phyloP scores from a whole-genome alignment of 805 yeast species.

The Hyphopichia homilentoma region DNA sequence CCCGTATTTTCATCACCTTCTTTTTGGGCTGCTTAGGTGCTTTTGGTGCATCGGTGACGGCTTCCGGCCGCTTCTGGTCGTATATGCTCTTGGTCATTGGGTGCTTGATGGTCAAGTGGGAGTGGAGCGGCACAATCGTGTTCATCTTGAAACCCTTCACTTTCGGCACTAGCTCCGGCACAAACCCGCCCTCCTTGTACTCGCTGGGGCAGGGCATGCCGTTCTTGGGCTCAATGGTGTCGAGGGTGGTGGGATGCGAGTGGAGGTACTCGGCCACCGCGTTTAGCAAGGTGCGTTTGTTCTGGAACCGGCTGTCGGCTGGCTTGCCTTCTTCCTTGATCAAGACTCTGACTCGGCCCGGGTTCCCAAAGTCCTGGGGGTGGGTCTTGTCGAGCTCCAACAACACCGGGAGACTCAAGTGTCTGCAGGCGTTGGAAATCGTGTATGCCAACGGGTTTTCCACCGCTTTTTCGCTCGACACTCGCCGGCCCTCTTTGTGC shows the following conservation, averaged over 20 bases:
- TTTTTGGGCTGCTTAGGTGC: conserved; percentile 47
- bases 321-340: conserved; percentile 46
- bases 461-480: conserved; percentile 63
- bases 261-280: conserved; percentile 59
- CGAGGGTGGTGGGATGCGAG: conserved; percentile 65
- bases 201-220: conserved; percentile 67
- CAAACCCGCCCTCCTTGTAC: conserved; percentile 43
- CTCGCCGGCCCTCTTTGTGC: conserved; percentile 81
- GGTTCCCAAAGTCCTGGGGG: conserved; percentile 96
- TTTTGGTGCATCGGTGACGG: conserved; percentile 26
- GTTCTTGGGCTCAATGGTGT: conserved; percentile 45
- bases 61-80: conserved; percentile 40
- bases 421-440: conserved; percentile 67
- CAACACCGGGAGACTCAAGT: conserved; percentile 38
- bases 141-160: conserved; percentile 89
- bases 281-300: conserved; percentile 63
- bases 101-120: conserved; percentile 74
- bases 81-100: conserved; percentile 76
- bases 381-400: conserved; percentile 82
- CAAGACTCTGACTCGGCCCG: conserved; percentile 87
- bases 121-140: conserved; percentile 82
- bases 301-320: conserved; percentile 34
- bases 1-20: conserved; percentile 61
- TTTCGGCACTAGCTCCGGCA: conserved; percentile 59
- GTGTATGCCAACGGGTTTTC: conserved; percentile 85